Base-by-base conservation (phyloP, 805 yeast species). In the Starmerella etchellsii region DNA sequence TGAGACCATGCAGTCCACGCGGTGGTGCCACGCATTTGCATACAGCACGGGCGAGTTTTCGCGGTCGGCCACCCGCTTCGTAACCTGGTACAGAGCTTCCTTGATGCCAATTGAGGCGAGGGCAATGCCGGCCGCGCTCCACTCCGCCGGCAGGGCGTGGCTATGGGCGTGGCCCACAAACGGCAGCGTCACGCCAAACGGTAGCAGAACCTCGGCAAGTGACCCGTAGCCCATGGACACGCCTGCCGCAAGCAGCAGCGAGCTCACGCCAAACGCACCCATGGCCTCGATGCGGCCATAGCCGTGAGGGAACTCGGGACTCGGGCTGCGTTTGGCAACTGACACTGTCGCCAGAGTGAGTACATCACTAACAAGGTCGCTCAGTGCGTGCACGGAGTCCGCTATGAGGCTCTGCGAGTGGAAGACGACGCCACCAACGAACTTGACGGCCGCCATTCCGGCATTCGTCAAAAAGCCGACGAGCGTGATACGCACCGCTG, bases 21-120 rank as follows among this genome's bases (percentile, higher is more conserved):
- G 70, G 57, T 91, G 98, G 59, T 91, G 98, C 97, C 98, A 91
- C 3, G 98, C 98, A 56, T 91, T 91, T 3, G 98, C 98, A 37
- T 83, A 76, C 36, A 91, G 68, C 3, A 91, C 97, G 47, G 84
- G 83, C 0, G 95, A 84, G 55, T 82, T 81, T 23, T 83, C 71
- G 46, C 71, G 66, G 36, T 68, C 66, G 1, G 96, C 98, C 19
- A 91, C 75, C 46, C 75, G 74, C 61, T 78, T 70, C 0, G 98
- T 91, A 11, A 83, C 81, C 43, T 74, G 74, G 62, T 74, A 91
- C 31, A 91, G 73, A 72, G 94, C 74, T 60, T 91, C 98, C 57
- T 91, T 91, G 31, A 85, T 71, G 3, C 69, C 73, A 44, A 91
- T 83, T 1, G 95, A 83, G 1, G 77, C 95, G 42, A 80, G 76